Evolutionary conservation across 768 basidiomycete genomes (phyloP).

Genomic region (Solioccasus polychromus): DNA sequence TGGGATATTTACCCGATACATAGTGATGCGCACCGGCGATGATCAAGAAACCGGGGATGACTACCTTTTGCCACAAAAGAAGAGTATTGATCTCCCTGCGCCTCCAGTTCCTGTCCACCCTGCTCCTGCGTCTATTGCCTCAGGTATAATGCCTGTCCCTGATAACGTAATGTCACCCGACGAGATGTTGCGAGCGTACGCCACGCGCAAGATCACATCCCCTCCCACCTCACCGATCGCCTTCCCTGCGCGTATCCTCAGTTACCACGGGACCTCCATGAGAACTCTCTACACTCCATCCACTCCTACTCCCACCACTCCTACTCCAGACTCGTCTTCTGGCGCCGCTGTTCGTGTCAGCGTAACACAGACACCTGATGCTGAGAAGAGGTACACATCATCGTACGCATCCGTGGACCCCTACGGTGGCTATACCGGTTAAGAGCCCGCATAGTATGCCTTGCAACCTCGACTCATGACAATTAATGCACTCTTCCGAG

Average conservation of each 20-base stretch:
- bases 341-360: constrained; percentile 2
- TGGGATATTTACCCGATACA: constrained; percentile 6
- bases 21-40: constrained; percentile 73
- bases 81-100: constrained; percentile 26
- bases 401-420: constrained; percentile 26
- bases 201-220: constrained; percentile 41
- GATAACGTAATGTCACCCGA: constrained; percentile 57
- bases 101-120: constrained; percentile 34
- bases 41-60: constrained; percentile 33
- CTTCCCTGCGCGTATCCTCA: constrained; percentile 27
- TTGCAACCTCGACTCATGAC: constrained; percentile 1
- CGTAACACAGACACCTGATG: constrained; percentile 5
- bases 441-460: constrained; percentile 1
- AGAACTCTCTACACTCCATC: constrained; percentile 29
- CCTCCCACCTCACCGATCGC: constrained; percentile 32
- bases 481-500: neutral
- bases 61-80: constrained; percentile 41
- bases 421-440: constrained; percentile 15
- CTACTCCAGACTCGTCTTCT: constrained; percentile 10
- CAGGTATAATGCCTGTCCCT: constrained; percentile 40
- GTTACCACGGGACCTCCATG: constrained; percentile 25
- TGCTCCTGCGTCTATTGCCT: constrained; percentile 34
- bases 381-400: constrained; percentile 25
- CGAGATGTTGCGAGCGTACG: constrained; percentile 75
- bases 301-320: constrained; percentile 4